Base-by-base conservation (phyloP, 2,329 filamentous ascomycete genomes). In the Talaromyces piceae region DNA sequence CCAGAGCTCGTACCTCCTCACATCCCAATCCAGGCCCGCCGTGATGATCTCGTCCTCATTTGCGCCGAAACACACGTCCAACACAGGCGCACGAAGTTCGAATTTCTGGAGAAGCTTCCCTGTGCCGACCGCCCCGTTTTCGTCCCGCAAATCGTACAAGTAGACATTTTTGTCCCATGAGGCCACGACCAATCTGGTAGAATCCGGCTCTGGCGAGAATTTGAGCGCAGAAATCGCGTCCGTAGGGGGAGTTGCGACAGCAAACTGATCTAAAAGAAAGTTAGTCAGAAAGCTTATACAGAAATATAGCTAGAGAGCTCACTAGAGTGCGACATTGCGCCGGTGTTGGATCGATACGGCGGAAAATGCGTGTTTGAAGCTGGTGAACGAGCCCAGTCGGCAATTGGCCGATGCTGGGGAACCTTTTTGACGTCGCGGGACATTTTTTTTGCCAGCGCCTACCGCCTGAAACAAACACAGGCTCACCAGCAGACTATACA, bases 131-230 rank as follows among this genome's bases (percentile, higher is more conserved):
- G 79, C 77, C 20, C 66, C 67, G 47, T 78, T 78, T 55, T 74
- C 73, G 43, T 71, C 70, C 16, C 75, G 73, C 53, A 86, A 79
- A 64, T 95, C 88, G 76, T 97, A 97, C 48, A 91, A 77, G 70
- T 96, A 95, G 51, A 95, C 82, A 67, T 88, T 82, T 70, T 84
- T 88, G 72, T 97, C 91, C 93, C 93, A 98, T 51, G 90, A 95
- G 9, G 91, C 86, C 60, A 91, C 91, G n/a, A 94, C 81, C 31
- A 98, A 79, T 60, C 84, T 86, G 49, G 84, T 79, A n/a, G 84
- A 82, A 55, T 78, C 73, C 22, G 89, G 86, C 57, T 78, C 74
- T 30, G 89, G 87, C 58, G 91, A 88, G 77, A 95, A 98, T 64
- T 83, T 83, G 63, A 97, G 76, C 22, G 89, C 79, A 45, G 91